These are phyloP conservation scores for Endoconidiophora polonica DNA, from an alignment of 2,329 filamentous ascomycete species.

Conservation along the genomic window DNA sequence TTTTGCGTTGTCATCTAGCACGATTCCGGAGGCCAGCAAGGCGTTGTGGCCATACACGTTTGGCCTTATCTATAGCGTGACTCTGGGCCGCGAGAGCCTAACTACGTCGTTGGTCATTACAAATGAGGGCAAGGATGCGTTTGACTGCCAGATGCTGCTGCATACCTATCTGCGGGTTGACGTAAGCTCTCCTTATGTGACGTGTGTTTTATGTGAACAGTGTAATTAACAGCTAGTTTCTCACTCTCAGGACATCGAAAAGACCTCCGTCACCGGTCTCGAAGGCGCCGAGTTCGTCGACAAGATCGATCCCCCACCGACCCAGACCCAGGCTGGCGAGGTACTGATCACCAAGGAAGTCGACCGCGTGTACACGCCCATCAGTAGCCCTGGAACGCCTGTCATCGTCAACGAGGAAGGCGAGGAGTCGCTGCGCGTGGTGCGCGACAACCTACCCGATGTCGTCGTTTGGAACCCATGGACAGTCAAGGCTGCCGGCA, in stretches of 20 bases:
- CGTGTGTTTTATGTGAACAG: not conserved
- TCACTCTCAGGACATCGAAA: conserved; percentile 55
- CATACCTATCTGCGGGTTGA: conserved; percentile 78
- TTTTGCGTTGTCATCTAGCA: conserved; percentile 68
- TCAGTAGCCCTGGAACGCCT: conserved; percentile 39
- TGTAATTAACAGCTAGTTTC: not conserved
- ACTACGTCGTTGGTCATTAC: conserved; percentile 72
- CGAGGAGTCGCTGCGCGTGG: conserved; percentile 51
- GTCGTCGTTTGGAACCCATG: conserved; percentile 97
- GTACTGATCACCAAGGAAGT: conserved; percentile 62
- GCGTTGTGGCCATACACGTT: conserved; percentile 76
- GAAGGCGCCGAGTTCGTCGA: conserved; percentile 62
- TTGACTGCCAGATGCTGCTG: conserved; percentile 81
- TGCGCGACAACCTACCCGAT: conserved; percentile 70
- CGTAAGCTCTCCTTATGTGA: conserved; percentile 33
- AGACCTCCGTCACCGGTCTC: conserved; percentile 58
- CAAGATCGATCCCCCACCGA: conserved; percentile 54
- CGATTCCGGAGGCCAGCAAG: conserved; percentile 50
- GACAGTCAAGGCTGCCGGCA: conserved; percentile 64
- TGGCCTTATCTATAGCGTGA: conserved; percentile 84
- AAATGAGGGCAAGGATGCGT: conserved; percentile 67
- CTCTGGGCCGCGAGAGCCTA: conserved; percentile 56
- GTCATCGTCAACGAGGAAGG: conserved; percentile 46
- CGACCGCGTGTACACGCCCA: conserved; percentile 73
- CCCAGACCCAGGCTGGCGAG: conserved; percentile 46